A percentile compares a stretch with the other conserved stretches of the same genome.
Evolutionary conservation across 345 rosid species (phyloP).

Genomic region (Limnanthes douglasii): DNA sequence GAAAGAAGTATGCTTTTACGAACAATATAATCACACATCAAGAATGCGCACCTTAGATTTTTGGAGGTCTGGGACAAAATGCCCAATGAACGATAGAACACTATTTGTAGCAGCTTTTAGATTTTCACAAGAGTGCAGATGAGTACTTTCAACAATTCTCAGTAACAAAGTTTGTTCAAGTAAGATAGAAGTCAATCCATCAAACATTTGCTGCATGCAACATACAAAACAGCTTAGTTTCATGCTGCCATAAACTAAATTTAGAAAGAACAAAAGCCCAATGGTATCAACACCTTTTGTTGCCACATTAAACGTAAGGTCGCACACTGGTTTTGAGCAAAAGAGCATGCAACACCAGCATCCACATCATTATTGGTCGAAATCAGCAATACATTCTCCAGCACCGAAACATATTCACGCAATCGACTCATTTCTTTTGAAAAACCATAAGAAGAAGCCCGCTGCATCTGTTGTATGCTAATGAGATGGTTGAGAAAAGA

Average conservation of each 20-base stretch:
- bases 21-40: slow-evolving; percentile 3
- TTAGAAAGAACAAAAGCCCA: slow-evolving; percentile 6
- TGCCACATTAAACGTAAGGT: slow-evolving; percentile 49
- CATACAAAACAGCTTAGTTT: slow-evolving; percentile 6
- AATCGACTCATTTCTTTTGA: slow-evolving; percentile 31
- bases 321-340: slow-evolving; percentile 35
- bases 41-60: slow-evolving; percentile 47
- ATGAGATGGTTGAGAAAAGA: slow-evolving; percentile 81
- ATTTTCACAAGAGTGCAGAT: slow-evolving; percentile 36
- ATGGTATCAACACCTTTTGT: slow-evolving; percentile 51
- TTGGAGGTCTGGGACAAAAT: slow-evolving; percentile 30
- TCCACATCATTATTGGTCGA: slow-evolving; percentile 10
- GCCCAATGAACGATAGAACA: slow-evolving; percentile 35
- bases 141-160: slow-evolving; percentile 40
- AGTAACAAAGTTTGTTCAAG: slow-evolving; percentile 48
- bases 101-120: slow-evolving; percentile 31
- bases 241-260: slow-evolving; percentile 6
- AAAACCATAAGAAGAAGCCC: slow-evolving; percentile 44
- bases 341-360: slow-evolving; percentile 18
- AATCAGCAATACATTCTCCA: slow-evolving; percentile 23
- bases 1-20: slow-evolving; percentile 8
- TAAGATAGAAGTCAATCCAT: slow-evolving; percentile 32
- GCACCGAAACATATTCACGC: slow-evolving; percentile 21
- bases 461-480: slow-evolving; percentile 58
- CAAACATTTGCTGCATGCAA: slow-evolving; percentile 58